Conservation (phyloP, 108 stramenopile genomes). For the Nitzschia sp. region DNA sequence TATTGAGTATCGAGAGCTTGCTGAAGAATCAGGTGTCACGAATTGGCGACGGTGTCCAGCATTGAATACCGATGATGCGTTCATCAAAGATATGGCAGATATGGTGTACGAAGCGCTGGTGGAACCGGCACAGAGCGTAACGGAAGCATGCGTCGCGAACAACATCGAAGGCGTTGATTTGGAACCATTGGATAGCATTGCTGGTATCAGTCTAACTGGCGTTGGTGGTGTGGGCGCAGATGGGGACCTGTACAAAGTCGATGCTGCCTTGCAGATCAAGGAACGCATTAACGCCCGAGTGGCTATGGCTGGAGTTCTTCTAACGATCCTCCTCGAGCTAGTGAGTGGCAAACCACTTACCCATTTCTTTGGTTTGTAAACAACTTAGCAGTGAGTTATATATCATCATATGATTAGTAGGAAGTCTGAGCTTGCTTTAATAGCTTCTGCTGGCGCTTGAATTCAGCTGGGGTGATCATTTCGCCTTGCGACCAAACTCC, state of each 20-base stretch:
- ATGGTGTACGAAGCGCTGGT: constrained; percentile 88
- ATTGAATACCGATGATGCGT: constrained; percentile 90
- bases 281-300: constrained; percentile 62
- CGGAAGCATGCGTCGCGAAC: constrained; percentile 89
- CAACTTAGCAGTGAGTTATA: not conserved
- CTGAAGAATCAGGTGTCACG: constrained; percentile 89
- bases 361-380: constrained; percentile 21
- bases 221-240: constrained; percentile 78
- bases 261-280: constrained; percentile 12
- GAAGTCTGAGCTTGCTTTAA: not conserved
- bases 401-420: not conserved
- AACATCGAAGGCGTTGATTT: constrained; percentile 76
- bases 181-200: constrained; percentile 49
- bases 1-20: constrained; percentile 98
- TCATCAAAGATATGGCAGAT: constrained; percentile 96
- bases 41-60: constrained; percentile 95
- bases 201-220: constrained; percentile 60
- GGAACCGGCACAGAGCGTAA: constrained; percentile 76
- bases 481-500: constrained; percentile 52
- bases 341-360: constrained; percentile 24
- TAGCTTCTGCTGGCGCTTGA: constrained; percentile 38
- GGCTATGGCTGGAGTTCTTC: constrained; percentile 60
- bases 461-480: constrained; percentile 44
- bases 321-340: constrained; percentile 50
- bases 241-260: constrained; percentile 41